Conservation (phyloP, 139 green algal species). For the Ettlia oleoabundans region DNA sequence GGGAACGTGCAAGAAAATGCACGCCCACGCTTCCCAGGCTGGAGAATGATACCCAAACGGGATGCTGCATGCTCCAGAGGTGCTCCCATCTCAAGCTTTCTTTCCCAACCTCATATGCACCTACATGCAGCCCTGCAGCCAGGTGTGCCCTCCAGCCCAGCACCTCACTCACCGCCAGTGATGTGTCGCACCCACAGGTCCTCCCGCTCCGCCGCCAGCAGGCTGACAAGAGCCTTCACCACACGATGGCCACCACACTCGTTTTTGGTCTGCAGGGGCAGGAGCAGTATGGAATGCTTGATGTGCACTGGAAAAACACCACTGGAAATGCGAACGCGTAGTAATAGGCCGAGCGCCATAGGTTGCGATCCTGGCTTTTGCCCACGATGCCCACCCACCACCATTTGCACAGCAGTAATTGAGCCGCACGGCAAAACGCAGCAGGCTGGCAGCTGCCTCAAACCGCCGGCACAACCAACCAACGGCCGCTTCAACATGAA, state of each 20-base stretch:
- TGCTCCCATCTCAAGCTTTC: too few species aligned
- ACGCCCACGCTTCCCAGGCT: too few species aligned
- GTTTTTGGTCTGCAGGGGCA: not conserved
- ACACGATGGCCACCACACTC: conserved; percentile 1
- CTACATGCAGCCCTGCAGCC: not conserved
- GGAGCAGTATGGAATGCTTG: too few species aligned
- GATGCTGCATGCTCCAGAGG: too few species aligned
- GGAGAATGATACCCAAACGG: too few species aligned
- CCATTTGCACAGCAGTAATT: not conserved
- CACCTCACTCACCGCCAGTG: not conserved
- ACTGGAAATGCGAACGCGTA: too few species aligned
- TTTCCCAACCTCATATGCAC: not conserved
- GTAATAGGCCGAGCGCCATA: too few species aligned
- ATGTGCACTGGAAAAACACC: too few species aligned
- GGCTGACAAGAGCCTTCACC: conserved; percentile 13
- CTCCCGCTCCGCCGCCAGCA: conserved; percentile 8
- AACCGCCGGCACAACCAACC: too few species aligned
- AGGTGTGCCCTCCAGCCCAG: not conserved
- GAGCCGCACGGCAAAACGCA: not conserved
- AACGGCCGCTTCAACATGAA: too few species aligned
- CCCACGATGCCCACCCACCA: not conserved
- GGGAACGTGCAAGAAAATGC: too few species aligned
- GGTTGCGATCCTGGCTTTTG: not conserved
- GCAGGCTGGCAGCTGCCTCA: too few species aligned
- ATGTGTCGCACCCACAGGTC: conserved; percentile 33